Evolutionary conservation across 2,329 filamentous ascomycete genomes (phyloP).

Genomic region (Ilyonectria robusta): DNA sequence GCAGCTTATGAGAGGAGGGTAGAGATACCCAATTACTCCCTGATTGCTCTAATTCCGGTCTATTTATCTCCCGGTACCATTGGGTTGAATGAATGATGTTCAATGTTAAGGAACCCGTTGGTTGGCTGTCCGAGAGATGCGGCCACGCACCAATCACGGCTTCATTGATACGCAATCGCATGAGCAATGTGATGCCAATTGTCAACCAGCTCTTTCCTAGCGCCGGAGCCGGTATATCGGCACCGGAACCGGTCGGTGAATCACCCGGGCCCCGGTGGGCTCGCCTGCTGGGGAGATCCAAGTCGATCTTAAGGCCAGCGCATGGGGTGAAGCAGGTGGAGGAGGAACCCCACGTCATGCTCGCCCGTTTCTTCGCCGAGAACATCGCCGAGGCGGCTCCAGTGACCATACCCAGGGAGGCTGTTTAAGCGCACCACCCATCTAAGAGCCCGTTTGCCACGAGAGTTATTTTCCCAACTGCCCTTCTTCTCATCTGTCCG

Average conservation of each 20-base stretch:
- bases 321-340: constrained; percentile 14
- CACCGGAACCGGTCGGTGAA: neutral
- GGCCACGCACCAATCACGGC: neutral
- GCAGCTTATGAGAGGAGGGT: neutral
- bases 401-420: constrained; percentile 19
- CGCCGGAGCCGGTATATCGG: neutral
- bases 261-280: constrained; percentile 1
- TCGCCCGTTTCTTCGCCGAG: constrained; percentile 40
- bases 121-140: neutral
- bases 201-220: neutral
- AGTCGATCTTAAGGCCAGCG: neutral
- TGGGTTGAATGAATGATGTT: no score
- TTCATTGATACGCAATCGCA: neutral
- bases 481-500: neutral
- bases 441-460: constrained; percentile 9
- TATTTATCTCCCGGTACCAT: neutral
- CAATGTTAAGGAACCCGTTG: no score
- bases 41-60: neutral
- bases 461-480: constrained; percentile 25
- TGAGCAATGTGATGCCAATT: neutral
- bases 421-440: constrained; percentile 32
- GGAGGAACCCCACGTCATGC: constrained; percentile 30
- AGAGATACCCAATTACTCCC: no score
- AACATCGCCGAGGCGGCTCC: constrained; percentile 42
- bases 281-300: neutral